Percentiles rank a stretch among this genome's conserved stretches.
Evolutionary conservation across 2,329 filamentous ascomycete genomes (phyloP).

Genomic region (Beauveria varroae): DNA sequence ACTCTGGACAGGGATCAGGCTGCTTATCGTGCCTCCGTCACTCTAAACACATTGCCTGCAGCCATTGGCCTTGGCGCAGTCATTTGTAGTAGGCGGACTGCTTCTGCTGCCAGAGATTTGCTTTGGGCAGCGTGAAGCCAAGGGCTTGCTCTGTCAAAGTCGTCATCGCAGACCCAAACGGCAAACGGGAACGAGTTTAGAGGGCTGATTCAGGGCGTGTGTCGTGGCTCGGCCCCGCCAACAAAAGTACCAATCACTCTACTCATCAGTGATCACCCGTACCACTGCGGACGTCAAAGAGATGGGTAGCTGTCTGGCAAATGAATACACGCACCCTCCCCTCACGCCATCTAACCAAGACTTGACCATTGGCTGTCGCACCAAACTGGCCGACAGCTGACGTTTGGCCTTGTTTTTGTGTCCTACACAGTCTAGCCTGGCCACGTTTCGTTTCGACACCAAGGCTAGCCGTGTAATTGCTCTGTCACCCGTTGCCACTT

Average conservation of each 20-base stretch:
- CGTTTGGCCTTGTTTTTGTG: not conserved
- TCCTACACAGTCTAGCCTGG: conserved; percentile 3
- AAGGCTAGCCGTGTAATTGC: not conserved
- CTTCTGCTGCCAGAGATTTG: no score
- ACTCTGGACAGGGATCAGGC: not conserved
- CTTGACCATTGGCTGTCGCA: not conserved
- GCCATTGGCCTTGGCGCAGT: not conserved
- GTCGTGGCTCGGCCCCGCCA: not conserved
- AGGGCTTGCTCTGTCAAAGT: not conserved
- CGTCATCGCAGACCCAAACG: not conserved
- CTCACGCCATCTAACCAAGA: not conserved
- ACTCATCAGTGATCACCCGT: not conserved
- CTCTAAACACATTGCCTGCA: not conserved
- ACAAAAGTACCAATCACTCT: not conserved
- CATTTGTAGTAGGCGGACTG: not conserved
- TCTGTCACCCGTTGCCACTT: not conserved
- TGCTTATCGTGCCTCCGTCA: not conserved
- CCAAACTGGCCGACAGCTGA: not conserved
- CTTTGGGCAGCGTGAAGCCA: not conserved
- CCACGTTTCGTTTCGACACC: conserved; percentile 4
- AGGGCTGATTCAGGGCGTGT: not conserved
- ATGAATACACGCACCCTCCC: not conserved
- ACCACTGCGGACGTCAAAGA: not conserved
- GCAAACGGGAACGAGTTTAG: not conserved
- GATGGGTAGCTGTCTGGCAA: not conserved